A percentile compares a stretch with the other conserved stretches of the same genome.
phyloP scores from a whole-genome alignment of 768 basidiomycete genomes.

The Auriculariales sp. region DNA sequence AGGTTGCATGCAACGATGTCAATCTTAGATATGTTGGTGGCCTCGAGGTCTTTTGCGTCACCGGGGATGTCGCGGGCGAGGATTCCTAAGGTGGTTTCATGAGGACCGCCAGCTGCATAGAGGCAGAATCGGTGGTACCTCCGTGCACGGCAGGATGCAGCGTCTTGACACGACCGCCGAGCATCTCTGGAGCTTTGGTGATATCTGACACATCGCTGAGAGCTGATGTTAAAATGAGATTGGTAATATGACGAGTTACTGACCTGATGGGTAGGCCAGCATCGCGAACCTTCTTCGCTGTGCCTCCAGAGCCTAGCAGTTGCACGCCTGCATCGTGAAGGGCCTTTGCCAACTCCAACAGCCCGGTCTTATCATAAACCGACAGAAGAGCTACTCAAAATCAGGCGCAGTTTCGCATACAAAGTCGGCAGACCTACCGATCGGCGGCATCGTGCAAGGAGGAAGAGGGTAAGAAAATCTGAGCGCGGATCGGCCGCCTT shows the following conservation, averaged over 20 bases:
- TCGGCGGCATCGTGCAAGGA: slow-evolving; percentile 5
- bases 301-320: slow-evolving; percentile 90
- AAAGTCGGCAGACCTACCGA: background rate
- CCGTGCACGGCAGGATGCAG: slow-evolving; percentile 97
- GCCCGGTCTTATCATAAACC: slow-evolving; percentile 89
- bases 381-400: slow-evolving; percentile 61
- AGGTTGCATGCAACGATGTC: slow-evolving; percentile 98
- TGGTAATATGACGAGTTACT: slow-evolving; percentile 17
- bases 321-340: slow-evolving; percentile 70
- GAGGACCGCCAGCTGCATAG: slow-evolving; percentile 5
- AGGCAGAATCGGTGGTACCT: slow-evolving; percentile 30
- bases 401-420: background rate
- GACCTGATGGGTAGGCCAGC: slow-evolving; percentile 83
- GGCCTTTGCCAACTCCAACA: slow-evolving; percentile 80
- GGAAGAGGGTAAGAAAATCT: no score
- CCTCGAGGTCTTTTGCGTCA: slow-evolving; percentile 71
- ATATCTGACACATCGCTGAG: slow-evolving; percentile 89
- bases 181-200: slow-evolving; percentile 97
- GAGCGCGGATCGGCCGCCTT: no score
- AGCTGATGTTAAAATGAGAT: background rate
- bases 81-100: slow-evolving; percentile 50
- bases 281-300: slow-evolving; percentile 94
- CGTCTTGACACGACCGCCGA: slow-evolving; percentile 95
- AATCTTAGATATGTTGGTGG: slow-evolving; percentile 82
- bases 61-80: slow-evolving; percentile 84